Percentiles rank a stretch among this genome's conserved stretches.
These are phyloP conservation scores for Sphaerosporella brunnea DNA, from an alignment of 495 filamentous ascomycete species.

Conservation along the genomic window DNA sequence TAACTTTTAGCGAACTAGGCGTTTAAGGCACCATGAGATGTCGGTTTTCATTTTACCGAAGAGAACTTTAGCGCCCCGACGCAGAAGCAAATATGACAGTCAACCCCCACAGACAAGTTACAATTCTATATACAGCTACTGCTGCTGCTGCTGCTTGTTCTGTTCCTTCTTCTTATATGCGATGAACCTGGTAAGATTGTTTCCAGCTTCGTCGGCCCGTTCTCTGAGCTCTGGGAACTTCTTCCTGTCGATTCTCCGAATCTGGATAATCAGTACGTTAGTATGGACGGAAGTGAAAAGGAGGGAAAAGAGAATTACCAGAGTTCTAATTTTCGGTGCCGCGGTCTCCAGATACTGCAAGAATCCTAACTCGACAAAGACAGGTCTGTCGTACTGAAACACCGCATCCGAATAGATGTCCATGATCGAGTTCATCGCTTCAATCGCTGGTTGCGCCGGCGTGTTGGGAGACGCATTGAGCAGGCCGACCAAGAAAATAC, in stretches of 20 bases:
- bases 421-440: slow-evolving; percentile 42
- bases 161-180: slow-evolving; percentile 39
- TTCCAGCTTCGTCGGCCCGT: slow-evolving; percentile 37
- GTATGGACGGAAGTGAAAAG: slow-evolving; percentile 6
- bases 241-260: slow-evolving; percentile 40
- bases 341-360: slow-evolving; percentile 37
- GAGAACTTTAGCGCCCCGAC: too few relatives aligned
- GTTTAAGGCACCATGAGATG: too few relatives aligned
- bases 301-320: slow-evolving; percentile 22
- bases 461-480: slow-evolving; percentile 31
- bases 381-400: slow-evolving; percentile 36
- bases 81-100: too few relatives aligned
- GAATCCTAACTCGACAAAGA: slow-evolving; percentile 44
- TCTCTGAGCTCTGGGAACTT: slow-evolving; percentile 34
- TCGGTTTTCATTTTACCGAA: too few relatives aligned
- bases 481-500: slow-evolving; percentile 39
- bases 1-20: too few relatives aligned
- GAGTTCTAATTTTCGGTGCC: slow-evolving; percentile 33
- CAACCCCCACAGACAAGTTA: too few relatives aligned
- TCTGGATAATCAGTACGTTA: slow-evolving; percentile 11
- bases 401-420: slow-evolving; percentile 44
- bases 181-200: slow-evolving; percentile 42
- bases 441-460: slow-evolving; percentile 34
- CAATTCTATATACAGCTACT: too few relatives aligned
- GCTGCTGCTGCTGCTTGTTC: too few relatives aligned